Evolutionary conservation across 495 filamentous ascomycete genomes (phyloP).

Genomic region (Letharia columbiana): DNA sequence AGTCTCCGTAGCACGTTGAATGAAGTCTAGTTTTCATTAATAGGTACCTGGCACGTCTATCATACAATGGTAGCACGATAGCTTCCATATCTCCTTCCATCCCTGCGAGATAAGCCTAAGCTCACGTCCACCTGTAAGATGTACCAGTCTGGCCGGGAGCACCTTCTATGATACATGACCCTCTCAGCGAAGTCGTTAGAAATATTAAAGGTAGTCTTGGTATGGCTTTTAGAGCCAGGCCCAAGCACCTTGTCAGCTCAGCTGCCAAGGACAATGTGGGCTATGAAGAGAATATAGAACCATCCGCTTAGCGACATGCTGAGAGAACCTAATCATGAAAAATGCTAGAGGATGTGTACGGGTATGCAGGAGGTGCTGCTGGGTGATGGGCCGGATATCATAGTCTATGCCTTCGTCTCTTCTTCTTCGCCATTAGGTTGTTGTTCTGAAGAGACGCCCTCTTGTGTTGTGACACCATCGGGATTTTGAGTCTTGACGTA

Average conservation of each 20-base stretch:
- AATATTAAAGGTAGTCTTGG: constrained; percentile 10
- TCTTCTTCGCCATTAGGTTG: constrained; percentile 32
- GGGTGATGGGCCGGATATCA: neutral
- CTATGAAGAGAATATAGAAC: neutral
- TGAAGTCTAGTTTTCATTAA: constrained; percentile 10
- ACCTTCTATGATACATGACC: constrained; percentile 16
- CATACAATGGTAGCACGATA: constrained; percentile 11
- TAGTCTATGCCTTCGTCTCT: constrained; percentile 49
- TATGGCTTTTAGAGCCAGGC: constrained; percentile 2
- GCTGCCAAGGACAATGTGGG: constrained; percentile 12
- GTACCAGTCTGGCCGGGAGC: constrained; percentile 9
- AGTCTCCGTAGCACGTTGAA: neutral
- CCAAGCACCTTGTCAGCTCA: constrained; percentile 11
- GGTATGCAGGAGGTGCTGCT: neutral
- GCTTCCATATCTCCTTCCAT: constrained; percentile 1
- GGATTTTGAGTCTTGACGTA: constrained; percentile 76
- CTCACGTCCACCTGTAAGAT: constrained; percentile 11
- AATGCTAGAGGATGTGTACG: neutral
- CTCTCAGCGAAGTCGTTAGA: constrained; percentile 10
- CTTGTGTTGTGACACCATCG: constrained; percentile 33
- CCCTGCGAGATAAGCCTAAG: constrained; percentile 9
- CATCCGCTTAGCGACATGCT: neutral
- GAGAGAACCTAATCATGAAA: neutral
- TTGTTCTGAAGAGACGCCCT: constrained; percentile 30
- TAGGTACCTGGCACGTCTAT: constrained; percentile 14